These are phyloP conservation scores for Usnea hakonensis DNA, from an alignment of 495 filamentous ascomycete genomes.

Conservation along the genomic window DNA sequence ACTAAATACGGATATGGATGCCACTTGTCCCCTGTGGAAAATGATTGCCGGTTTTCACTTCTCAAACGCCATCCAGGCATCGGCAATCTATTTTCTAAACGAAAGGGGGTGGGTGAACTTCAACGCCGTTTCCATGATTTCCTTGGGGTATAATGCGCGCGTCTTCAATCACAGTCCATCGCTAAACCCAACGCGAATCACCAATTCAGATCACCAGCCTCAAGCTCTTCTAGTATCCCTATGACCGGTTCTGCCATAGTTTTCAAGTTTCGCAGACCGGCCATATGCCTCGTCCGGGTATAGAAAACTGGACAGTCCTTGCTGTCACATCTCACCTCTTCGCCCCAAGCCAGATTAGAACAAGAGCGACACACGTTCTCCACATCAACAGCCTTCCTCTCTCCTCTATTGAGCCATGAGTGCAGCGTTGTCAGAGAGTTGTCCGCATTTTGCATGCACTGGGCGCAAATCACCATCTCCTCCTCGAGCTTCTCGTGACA, in stretches of 20 bases:
- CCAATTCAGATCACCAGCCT: slow-evolving; percentile 38
- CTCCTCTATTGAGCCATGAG: slow-evolving; percentile 49
- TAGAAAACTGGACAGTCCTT: slow-evolving; percentile 93
- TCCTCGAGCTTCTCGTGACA: slow-evolving; percentile 61
- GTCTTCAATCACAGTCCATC: not conserved
- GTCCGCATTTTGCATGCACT: slow-evolving; percentile 51
- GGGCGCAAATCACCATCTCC: slow-evolving; percentile 52
- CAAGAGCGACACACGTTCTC: slow-evolving; percentile 76
- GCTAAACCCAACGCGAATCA: slow-evolving; percentile 17
- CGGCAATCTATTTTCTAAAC: no score
- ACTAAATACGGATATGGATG: no score
- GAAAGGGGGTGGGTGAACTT: no score
- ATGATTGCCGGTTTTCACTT: no score
- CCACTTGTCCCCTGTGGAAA: no score
- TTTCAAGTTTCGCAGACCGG: slow-evolving; percentile 52
- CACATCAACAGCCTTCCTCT: slow-evolving; percentile 59
- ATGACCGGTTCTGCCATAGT: slow-evolving; percentile 49
- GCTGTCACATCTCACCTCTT: slow-evolving; percentile 78
- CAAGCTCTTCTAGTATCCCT: slow-evolving; percentile 44
- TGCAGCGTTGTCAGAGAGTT: slow-evolving; percentile 55
- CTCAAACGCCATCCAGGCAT: no score
- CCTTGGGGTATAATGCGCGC: not conserved
- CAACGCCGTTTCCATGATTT: not conserved
- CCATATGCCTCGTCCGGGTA: slow-evolving; percentile 62
- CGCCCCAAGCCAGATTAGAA: slow-evolving; percentile 58